Conservation (phyloP, 371 early-diverging fungal species). For the Coemansia sp. region DNA sequence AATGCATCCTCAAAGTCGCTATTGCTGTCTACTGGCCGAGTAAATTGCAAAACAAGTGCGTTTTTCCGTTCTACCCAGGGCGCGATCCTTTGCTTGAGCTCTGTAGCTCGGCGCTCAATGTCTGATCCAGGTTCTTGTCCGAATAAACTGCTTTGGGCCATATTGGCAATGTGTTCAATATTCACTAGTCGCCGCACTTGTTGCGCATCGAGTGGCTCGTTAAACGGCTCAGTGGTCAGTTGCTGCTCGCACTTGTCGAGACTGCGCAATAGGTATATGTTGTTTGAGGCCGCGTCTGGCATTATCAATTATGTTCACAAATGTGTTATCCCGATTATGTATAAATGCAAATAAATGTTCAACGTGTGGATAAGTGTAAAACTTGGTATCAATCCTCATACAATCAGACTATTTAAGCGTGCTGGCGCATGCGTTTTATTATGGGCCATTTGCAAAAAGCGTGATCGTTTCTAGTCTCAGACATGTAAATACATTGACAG, state of each 20-base stretch:
- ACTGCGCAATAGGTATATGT: constrained; percentile 20
- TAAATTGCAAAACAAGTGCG: constrained; percentile 5
- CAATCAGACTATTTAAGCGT: too few species aligned
- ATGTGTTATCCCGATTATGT: too few species aligned
- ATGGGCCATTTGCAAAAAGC: too few species aligned
- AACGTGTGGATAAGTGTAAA: too few species aligned
- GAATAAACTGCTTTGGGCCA: not conserved
- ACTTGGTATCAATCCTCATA: too few species aligned
- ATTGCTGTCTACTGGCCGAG: not conserved
- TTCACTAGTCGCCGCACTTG: constrained; percentile 29
- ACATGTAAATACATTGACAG: too few species aligned
- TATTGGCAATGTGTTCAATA: constrained; percentile 15
- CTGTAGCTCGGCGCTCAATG: not conserved
- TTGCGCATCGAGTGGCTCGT: constrained; percentile 23
- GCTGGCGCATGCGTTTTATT: too few species aligned
- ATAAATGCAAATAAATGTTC: too few species aligned
- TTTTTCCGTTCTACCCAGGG: constrained; percentile 25
- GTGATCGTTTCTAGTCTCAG: too few species aligned
- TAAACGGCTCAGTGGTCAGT: constrained; percentile 6
- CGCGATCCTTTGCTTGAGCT: constrained; percentile 3
- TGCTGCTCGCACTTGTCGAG: constrained; percentile 19
- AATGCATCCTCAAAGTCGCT: not conserved
- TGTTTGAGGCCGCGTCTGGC: not conserved
- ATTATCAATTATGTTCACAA: not conserved
- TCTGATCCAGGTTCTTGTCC: not conserved